phyloP scores from a whole-genome alignment of 108 stramenopile species.

The Fistulifera pelliculosa region DNA sequence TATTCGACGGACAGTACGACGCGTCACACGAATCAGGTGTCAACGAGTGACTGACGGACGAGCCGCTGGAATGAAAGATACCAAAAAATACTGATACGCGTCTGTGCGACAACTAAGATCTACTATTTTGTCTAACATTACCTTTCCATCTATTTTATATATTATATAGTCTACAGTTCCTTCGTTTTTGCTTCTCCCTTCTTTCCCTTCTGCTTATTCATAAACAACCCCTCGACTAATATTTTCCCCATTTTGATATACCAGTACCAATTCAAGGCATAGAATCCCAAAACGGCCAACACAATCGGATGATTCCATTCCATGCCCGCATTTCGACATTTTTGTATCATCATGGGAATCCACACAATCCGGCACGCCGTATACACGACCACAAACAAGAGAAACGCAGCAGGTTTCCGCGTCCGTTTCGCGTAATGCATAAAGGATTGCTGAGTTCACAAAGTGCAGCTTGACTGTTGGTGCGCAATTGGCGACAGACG shows the following conservation, averaged over 20 bases:
- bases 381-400: slow-evolving; percentile 24
- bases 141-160: background rate
- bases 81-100: too few relatives aligned
- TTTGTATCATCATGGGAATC: slow-evolving; percentile 26
- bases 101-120: too few relatives aligned
- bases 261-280: slow-evolving; percentile 10
- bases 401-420: slow-evolving; percentile 22
- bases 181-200: background rate
- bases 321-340: slow-evolving; percentile 4
- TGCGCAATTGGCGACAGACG: slow-evolving; percentile 17
- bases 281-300: slow-evolving; percentile 6
- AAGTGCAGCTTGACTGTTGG: slow-evolving; percentile 26
- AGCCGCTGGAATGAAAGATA: background rate
- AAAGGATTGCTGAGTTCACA: slow-evolving; percentile 20
- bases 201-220: background rate
- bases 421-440: slow-evolving; percentile 19
- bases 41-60: background rate
- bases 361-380: slow-evolving; percentile 36
- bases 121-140: too few relatives aligned
- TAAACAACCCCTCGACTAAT: slow-evolving; percentile 3
- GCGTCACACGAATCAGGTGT: background rate
- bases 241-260: slow-evolving; percentile 9
- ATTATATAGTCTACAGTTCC: background rate
- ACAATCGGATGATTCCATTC: background rate
- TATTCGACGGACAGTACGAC: background rate